phyloP scores from a whole-genome alignment of 495 filamentous ascomycete genomes.

The Filosporella fistucella region DNA sequence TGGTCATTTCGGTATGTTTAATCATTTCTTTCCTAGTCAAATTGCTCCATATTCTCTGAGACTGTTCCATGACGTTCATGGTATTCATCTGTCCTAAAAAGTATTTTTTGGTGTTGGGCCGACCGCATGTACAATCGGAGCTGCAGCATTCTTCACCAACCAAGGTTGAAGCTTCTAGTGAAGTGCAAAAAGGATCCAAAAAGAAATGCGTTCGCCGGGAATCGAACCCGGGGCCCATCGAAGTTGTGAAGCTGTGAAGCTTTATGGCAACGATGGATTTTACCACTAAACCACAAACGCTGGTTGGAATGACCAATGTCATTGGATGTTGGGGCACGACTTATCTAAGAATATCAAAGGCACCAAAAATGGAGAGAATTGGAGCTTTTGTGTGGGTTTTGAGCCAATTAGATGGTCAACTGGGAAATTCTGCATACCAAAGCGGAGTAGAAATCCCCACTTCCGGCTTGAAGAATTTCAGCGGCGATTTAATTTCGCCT shows the following conservation, averaged over 20 bases:
- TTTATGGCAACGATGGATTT: slow-evolving; percentile 24
- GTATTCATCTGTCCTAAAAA: background rate
- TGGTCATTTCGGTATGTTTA: slow-evolving; percentile 52
- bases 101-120: background rate
- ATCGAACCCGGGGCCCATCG: slow-evolving; percentile 26
- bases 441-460: too few species aligned
- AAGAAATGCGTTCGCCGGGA: slow-evolving; percentile 20
- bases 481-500: too few species aligned
- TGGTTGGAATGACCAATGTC: too few species aligned
- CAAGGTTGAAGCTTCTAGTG: slow-evolving; percentile 2
- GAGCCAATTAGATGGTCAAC: background rate
- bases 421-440: too few species aligned
- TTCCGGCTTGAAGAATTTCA: too few species aligned
- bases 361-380: background rate
- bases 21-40: slow-evolving; percentile 2
- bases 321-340: background rate
- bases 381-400: background rate
- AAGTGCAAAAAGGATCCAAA: too few species aligned
- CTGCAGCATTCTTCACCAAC: too few species aligned
- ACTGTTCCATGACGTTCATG: too few species aligned
- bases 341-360: slow-evolving; percentile 3
- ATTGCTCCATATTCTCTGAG: background rate
- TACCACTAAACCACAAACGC: slow-evolving; percentile 24
- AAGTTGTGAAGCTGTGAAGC: background rate
- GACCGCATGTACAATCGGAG: background rate